A percentile compares a stretch with the other conserved stretches of the same genome.
These are phyloP conservation scores for Suhomyces prunicola DNA, from an alignment of 805 yeast species.

Conservation along the genomic window DNA sequence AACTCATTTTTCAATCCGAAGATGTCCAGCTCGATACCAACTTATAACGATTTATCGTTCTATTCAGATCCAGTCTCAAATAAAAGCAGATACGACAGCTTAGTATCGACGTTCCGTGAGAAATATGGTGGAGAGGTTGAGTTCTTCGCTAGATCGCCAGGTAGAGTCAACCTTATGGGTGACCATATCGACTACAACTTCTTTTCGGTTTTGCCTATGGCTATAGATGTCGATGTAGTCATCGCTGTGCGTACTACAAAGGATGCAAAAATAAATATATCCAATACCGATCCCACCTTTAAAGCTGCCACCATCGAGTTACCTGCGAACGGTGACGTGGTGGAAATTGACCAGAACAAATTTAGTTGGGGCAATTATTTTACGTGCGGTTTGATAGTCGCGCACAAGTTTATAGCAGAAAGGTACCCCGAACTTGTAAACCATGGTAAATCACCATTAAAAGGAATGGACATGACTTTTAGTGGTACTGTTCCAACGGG, in stretches of 20 bases:
- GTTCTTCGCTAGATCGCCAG: conserved; percentile 64
- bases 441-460: conserved; percentile 22
- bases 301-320: conserved; percentile 32
- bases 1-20: background rate
- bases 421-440: conserved; percentile 24
- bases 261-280: conserved; percentile 24
- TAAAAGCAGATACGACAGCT: conserved; percentile 22
- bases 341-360: conserved; percentile 46
- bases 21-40: conserved; percentile 26
- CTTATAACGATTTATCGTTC: conserved; percentile 30
- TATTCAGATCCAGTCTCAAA: conserved; percentile 30
- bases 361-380: conserved; percentile 69
- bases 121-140: conserved; percentile 33
- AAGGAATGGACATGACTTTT: conserved; percentile 51
- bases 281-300: conserved; percentile 36
- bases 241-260: conserved; percentile 41
- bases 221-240: conserved; percentile 60
- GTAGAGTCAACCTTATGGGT: conserved; percentile 71
- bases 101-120: conserved; percentile 21
- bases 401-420: conserved; percentile 45
- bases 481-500: conserved; percentile 72
- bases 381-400: conserved; percentile 62
- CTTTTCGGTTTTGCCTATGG: conserved; percentile 71
- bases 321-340: conserved; percentile 38
- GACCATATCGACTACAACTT: conserved; percentile 71